Percentiles rank a stretch among this genome's conserved stretches.
Evolutionary conservation across 441 rosid genomes (phyloP).

Genomic region (Arabidopsis lyrata): DNA sequence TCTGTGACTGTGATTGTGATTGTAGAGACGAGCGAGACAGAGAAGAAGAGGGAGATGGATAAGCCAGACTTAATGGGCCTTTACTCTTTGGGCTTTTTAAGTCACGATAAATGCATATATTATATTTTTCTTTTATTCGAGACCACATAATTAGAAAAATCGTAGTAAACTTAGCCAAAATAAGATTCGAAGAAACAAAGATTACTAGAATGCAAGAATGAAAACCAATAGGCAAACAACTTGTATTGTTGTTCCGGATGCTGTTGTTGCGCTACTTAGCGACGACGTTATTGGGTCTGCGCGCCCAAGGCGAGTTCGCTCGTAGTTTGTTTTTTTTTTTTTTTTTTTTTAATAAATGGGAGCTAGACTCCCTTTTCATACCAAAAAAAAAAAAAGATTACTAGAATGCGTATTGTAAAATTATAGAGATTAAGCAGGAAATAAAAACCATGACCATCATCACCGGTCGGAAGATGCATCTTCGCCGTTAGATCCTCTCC

Average conservation of each 20-base stretch:
- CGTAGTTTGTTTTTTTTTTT: too few relatives aligned
- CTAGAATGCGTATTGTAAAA: too few relatives aligned
- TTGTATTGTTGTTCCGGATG: too few relatives aligned
- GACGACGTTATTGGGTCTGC: too few relatives aligned
- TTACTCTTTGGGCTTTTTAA: constrained; percentile 1
- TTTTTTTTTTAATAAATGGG: too few relatives aligned
- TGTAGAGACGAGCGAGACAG: constrained; percentile 1
- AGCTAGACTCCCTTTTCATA: too few relatives aligned
- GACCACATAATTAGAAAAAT: neutral
- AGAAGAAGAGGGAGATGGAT: constrained; percentile 20
- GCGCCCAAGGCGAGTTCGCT: too few relatives aligned
- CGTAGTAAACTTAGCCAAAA: too few relatives aligned
- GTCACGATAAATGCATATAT: neutral
- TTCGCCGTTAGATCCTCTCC: constrained; percentile 5
- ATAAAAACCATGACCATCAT: constrained; percentile 3
- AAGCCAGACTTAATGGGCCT: constrained; percentile 39
- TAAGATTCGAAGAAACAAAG: neutral
- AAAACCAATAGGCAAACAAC: too few relatives aligned
- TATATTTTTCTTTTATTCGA: neutral
- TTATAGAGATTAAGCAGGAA: neutral
- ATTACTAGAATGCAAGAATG: neutral
- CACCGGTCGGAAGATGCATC: constrained; percentile 16
- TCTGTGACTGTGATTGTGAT: neutral
- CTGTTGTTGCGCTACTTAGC: too few relatives aligned
- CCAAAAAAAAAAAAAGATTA: too few relatives aligned